Percentiles rank a stretch among this genome's conserved stretches.
These are phyloP conservation scores for Beauveria medogensis DNA, from an alignment of 2,329 filamentous ascomycete species.

Conservation along the genomic window DNA sequence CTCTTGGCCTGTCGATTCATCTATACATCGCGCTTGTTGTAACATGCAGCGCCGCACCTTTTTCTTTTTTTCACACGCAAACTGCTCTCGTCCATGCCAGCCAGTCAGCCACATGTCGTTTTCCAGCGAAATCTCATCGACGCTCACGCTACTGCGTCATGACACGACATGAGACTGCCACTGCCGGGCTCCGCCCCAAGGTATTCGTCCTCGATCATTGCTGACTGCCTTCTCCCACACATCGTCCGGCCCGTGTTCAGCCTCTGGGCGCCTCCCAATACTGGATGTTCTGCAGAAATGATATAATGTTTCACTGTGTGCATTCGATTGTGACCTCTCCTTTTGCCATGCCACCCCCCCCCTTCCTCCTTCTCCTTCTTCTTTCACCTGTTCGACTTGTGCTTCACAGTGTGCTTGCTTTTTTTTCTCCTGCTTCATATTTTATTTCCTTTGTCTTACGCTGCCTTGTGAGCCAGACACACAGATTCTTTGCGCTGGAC, in stretches of 20 bases:
- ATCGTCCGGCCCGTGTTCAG: not conserved
- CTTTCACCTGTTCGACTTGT: slow-evolving; percentile 3
- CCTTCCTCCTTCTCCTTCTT: slow-evolving; percentile 7
- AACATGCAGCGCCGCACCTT: slow-evolving; percentile 4
- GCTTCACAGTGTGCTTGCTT: not conserved
- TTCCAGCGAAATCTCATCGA: not conserved
- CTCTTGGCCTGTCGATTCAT: slow-evolving; percentile 3
- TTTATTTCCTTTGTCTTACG: slow-evolving; percentile 1
- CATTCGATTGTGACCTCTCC: not conserved
- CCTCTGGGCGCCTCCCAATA: not conserved
- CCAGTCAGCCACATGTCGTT: not conserved
- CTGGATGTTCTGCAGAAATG: not conserved
- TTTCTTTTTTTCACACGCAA: no score
- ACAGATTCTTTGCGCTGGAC: not conserved
- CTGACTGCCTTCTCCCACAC: not conserved
- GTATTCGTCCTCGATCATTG: not conserved
- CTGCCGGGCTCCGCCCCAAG: no score
- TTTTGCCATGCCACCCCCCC: not conserved
- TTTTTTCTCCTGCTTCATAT: not conserved
- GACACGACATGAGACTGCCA: no score
- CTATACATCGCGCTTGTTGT: slow-evolving; percentile 3
- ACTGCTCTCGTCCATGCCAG: not conserved
- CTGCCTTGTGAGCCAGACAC: slow-evolving; percentile 1
- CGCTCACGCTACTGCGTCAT: not conserved
- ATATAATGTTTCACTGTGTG: not conserved